phyloP scores from a whole-genome alignment of 2,329 filamentous ascomycete genomes.

The Penicillium sp. region DNA sequence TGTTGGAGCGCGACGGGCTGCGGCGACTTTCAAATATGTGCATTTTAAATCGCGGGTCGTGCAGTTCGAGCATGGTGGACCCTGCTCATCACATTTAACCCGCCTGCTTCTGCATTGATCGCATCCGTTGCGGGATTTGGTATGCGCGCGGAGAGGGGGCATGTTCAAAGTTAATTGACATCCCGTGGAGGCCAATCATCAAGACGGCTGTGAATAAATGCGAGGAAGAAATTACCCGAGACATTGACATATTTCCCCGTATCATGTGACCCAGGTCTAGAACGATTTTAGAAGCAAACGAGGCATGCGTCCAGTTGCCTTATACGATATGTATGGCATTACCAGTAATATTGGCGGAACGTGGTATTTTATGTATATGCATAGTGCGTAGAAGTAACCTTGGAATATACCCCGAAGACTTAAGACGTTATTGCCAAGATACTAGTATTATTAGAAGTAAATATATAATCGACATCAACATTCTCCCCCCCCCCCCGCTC shows the following conservation, averaged over 20 bases:
- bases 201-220: neutral
- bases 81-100: slow-evolving; percentile 35
- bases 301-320: neutral
- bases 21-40: slow-evolving; percentile 21
- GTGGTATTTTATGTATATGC: neutral
- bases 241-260: neutral
- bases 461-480: neutral
- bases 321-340: neutral
- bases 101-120: slow-evolving; percentile 22
- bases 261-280: slow-evolving; percentile 9
- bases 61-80: slow-evolving; percentile 35
- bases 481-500: too few species aligned
- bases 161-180: slow-evolving; percentile 7
- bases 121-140: slow-evolving; percentile 28
- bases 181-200: slow-evolving; percentile 3
- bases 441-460: neutral
- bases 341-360: too few species aligned
- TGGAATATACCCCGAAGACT: neutral
- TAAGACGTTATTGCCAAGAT: neutral
- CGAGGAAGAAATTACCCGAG: neutral
- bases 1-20: slow-evolving; percentile 3
- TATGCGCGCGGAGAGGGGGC: slow-evolving; percentile 21
- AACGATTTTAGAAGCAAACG: neutral
- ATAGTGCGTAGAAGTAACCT: neutral
- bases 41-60: slow-evolving; percentile 28